A percentile compares a stretch with the other conserved stretches of the same genome.
These are phyloP conservation scores for Cercospora beticola DNA, from an alignment of 2,329 filamentous ascomycete genomes.

Conservation along the genomic window DNA sequence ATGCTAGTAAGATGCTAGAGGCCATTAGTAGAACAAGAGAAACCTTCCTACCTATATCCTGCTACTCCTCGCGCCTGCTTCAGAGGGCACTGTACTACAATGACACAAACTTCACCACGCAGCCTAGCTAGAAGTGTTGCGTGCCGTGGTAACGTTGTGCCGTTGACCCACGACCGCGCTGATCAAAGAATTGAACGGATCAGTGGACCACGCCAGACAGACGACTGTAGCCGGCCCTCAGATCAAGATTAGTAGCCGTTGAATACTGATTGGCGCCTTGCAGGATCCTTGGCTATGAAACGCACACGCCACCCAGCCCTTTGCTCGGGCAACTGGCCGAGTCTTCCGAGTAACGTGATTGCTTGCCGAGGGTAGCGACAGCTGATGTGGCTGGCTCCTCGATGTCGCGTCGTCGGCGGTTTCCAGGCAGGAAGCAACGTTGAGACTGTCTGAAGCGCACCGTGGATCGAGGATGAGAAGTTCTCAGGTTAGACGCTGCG, in stretches of 20 bases:
- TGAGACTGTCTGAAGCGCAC: conserved; percentile 7
- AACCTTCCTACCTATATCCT: conserved; percentile 13
- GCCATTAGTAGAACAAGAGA: conserved; percentile 2
- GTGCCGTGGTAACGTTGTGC: conserved; percentile 18
- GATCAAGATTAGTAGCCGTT: conserved; percentile 7
- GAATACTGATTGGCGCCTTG: conserved; percentile 12
- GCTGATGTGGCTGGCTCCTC: background rate
- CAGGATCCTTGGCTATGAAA: conserved; percentile 3
- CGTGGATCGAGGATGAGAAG: background rate
- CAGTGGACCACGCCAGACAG: conserved; percentile 12
- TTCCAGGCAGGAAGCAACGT: background rate
- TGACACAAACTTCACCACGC: conserved; percentile 10
- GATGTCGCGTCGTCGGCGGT: background rate
- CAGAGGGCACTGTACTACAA: background rate
- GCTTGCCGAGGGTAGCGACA: background rate
- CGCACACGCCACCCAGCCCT: conserved; percentile 1
- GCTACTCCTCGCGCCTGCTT: background rate
- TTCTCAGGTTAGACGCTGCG: background rate
- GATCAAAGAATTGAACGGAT: background rate
- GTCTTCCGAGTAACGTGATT: conserved; percentile 4
- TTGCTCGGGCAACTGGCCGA: background rate
- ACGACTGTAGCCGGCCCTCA: background rate
- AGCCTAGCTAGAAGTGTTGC: conserved; percentile 3
- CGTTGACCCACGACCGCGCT: conserved; percentile 10
- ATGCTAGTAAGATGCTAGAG: background rate